Base-by-base conservation (phyloP, 306 rosid genomes). In the Lathyrus oleraceus region DNA sequence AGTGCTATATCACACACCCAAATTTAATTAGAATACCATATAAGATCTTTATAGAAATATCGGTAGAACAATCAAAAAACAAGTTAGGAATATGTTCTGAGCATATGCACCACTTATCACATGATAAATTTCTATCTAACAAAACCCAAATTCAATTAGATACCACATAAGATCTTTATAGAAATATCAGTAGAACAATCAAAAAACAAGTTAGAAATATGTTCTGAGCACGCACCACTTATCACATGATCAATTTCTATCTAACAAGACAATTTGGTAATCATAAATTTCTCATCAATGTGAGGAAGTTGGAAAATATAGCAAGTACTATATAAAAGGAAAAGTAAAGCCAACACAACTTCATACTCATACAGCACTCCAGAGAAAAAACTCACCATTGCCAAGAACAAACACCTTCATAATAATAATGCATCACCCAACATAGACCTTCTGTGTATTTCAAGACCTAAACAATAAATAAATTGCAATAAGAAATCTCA, bases 401-500 rank as follows among this genome's bases (percentile, higher is more conserved):
- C 99, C 99, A 95, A 49, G 99, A 91, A 81, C 97, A 89, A 77
- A 95, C 99, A 25, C 99, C 99, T 87, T 91, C 99, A 20, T 91
- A 91, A 75, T 95, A 95, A 79, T 95, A 95, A 79, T 82, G 96
- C 99, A 95, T 91, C 61, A 95, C 95, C 97, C 99, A 95, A 61
- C 96, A 87, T 9, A 95, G 86, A 47, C 99, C 99, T 83, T 95
- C 99, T 8, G 95, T 87, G 85, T 95, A 95, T 66, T 79, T 87
- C 95, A 87, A 74, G 72, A 95, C 99, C 99, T 95, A 76, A 17
- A 77, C 48, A 79, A 65, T 15, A 59, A 82, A 65, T 15, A 59
- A 21, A 66, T 8, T 17, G 70, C 56, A 69, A 68, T 75, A 51
- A 64, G 57, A 67, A 83, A 39, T 70, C 28, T 76, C 30, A 44